Evolutionary conservation across 768 basidiomycete genomes (phyloP).

Genomic region (Pilatotrama ljubarskyi): DNA sequence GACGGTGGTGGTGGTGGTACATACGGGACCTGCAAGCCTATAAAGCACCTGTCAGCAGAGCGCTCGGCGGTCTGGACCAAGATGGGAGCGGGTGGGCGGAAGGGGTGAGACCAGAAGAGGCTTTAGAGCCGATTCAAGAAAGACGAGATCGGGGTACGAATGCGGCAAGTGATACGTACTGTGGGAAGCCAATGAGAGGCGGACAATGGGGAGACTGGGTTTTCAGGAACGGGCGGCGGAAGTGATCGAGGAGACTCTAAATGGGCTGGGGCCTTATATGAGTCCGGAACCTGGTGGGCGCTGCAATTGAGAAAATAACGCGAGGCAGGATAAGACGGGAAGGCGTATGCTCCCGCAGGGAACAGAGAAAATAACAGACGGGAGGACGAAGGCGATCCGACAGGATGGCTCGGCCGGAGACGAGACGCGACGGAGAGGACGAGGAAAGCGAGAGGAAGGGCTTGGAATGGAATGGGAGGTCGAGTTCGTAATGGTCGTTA

Average conservation of each 20-base stretch:
- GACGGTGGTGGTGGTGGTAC: conserved; percentile 8
- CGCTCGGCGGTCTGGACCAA: conserved; percentile 14
- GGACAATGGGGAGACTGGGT: conserved; percentile 6
- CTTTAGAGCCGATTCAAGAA: conserved; percentile 13
- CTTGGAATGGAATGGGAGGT: conserved; percentile 18
- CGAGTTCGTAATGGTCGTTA: conserved; percentile 22
- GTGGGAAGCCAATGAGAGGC: conserved; percentile 13
- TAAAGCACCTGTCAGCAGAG: conserved; percentile 13
- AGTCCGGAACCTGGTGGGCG: conserved; percentile 6
- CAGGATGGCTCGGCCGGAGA: background rate
- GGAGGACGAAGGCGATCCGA: background rate
- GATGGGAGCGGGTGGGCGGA: conserved; percentile 16
- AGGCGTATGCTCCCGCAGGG: background rate
- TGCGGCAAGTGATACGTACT: conserved; percentile 21
- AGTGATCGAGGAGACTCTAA: conserved; percentile 21
- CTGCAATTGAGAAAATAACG: background rate
- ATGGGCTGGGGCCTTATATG: conserved; percentile 16
- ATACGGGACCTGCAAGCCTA: conserved; percentile 4
- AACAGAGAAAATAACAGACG: background rate
- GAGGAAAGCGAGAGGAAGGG: background rate
- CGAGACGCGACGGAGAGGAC: background rate
- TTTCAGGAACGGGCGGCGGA: conserved; percentile 23
- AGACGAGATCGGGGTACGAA: conserved; percentile 15
- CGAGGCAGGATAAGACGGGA: background rate
- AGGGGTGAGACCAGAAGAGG: conserved; percentile 12